Evolutionary conservation across 2,329 filamentous ascomycete genomes (phyloP), one percentile per base, ranked within the genome.

Genomic region (Plenodomus tracheiphilus): DNA sequence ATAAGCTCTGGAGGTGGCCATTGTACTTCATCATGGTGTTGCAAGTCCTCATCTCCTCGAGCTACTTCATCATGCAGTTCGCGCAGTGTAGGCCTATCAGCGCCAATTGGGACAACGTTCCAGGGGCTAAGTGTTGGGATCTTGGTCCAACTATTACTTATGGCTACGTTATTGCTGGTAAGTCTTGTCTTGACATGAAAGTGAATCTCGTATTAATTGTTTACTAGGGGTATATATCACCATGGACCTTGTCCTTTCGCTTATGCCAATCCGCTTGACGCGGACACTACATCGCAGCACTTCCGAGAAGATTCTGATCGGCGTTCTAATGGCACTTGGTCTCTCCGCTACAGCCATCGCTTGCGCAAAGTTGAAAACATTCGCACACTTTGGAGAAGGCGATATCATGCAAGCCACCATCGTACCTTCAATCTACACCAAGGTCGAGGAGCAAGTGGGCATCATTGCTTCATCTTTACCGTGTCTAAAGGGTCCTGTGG

Each of bases 391-490:
- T 17, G 58, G 59, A 6, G 49, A 60, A 25, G 63, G 64, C 21
- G 64, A 68, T 36, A 49, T 54, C 3, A 56, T 65, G 47, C 63
- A 66, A 47, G 58, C 44, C 1, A 63, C 63, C 16, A 58, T 66
- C 18, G 37, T 51, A 36, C 59, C 63, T 13, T 65, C 62, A 8
- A 46, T 61, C 30, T 59, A 52, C 47, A 56, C 63, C 17, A 68
- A 64, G 39, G 34, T 66, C 1, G 65, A 68, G 49, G 62, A 68
- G 30, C 38, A 58, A 3, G 55, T 62, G 11, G 62, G 62, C 15
- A 66, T 66, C n/a, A 65, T 68, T 39, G 65, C 61, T 18, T 49
- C 54, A 10, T 65, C 59, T 21, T 38, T 65, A 16, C 58, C 65
- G 4, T 59, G 56, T 37, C 41, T 68, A 17, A 68, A 66, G 46